Evolutionary conservation across 2,329 filamentous ascomycete genomes (phyloP), one percentile per base, ranked within the genome.

Genomic region (Didymella arachidicola): DNA sequence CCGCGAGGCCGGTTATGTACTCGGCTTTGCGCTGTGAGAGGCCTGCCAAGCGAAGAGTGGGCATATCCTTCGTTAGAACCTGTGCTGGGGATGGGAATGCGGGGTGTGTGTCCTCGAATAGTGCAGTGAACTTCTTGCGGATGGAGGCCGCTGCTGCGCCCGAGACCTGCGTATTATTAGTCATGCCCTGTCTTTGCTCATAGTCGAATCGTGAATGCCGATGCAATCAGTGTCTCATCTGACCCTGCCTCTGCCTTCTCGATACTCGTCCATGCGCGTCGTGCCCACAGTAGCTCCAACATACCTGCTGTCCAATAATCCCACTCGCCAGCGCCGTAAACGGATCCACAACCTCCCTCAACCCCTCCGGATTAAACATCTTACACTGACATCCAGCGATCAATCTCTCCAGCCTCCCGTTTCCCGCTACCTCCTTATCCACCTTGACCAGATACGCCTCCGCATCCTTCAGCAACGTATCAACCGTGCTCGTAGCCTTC

Each of bases 1-100:
- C 84, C 0, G 93, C 92, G 5, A 99, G 82, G 0, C 94, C 94
- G 53, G 88, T 85, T 60, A 98, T 87, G 78, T 99, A 99, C 79
- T 98, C 95, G 45, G 95, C 95, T 79, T 99, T 99, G 57, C 95
- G 87, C 78, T 96, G 91, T 3, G 92, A 97, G 48, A 99, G 85
- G 0, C 95, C 95, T 0, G 94, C 95, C 7, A 89, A 89, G 29
- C 94, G 89, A 8, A 99, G 84, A 3, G 79, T 84, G 30, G 97
- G 80, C 7, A 75, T 38, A 18, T 88, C 79, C 49, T 82, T 84
- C 8, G 79, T 74, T 0, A 86, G 85, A 7, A 98, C 91, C 64
- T 92, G 83, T 0, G 87, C 84, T 0, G 95, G 94, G 0, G 86
- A 85, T 0, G 94, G 94, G 71, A 97, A 98, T 45, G 64, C 67